Evolutionary conservation across 768 basidiomycete species (phyloP), one percentile per base, ranked within the genome.

Genomic region (Rossbeevera mucosa): DNA sequence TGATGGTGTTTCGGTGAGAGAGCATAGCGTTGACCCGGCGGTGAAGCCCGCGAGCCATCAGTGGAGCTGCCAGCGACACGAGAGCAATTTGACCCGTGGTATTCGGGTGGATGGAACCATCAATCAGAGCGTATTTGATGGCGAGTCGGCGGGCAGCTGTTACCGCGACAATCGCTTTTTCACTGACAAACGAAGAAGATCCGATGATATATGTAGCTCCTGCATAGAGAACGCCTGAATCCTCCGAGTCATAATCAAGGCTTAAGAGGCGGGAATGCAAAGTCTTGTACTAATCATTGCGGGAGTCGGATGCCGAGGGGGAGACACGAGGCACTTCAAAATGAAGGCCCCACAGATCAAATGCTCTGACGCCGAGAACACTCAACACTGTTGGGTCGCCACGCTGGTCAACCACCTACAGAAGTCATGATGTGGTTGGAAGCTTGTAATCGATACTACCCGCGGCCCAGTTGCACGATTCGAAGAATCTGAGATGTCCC

Each of bases 331-430:
- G 55, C 38, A 13, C 31, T 55, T 22, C 12, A 30, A 48, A 28
- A 63, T 67, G 65, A 67, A 67, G 62, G 56, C 18, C 16, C 40
- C 16, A 28, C 40, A 38, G 51, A 55, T 49, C 42, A 24, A 42
- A 61, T 55, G 54, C 47, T 60, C 65, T 59, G 63, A 49, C 50
- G 46, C 60, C 65, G 57, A 64, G 54, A 28, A 51, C 53, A 38
- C 14, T 52, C 55, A 45, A 22, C 21, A 30, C 26, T 45, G 48
- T 47, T 51, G 52, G 16, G 57, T n/a, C n/a, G n/a, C 36, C 54
- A 38, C 29, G 41, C 40, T 43, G 44, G 24, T 12, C 22, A 16
- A 51, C 50, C 44, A 47, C 53, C 29, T 48, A 47, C 36, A 38
- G 36, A 38, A 38, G 36, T 56, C 50, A 45, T 41, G 30, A 52